Evolutionary conservation across 148 eudicot species (phyloP).

Genomic region (Silene latifolia): DNA sequence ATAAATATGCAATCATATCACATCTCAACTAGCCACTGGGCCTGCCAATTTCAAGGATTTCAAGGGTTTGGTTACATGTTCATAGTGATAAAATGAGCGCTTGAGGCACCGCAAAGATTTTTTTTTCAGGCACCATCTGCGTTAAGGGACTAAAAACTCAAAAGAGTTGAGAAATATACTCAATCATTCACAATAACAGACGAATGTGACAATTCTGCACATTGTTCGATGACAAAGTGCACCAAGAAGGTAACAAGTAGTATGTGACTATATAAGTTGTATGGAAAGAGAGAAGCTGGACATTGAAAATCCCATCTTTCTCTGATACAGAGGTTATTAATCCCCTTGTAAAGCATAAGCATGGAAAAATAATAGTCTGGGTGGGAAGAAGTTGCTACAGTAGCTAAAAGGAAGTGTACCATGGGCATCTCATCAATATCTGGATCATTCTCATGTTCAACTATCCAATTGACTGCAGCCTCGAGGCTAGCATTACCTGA

Average conservation of each 20-base stretch:
- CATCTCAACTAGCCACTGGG: neutral
- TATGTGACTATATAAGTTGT: neutral
- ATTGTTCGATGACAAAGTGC: neutral
- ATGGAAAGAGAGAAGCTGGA: neutral
- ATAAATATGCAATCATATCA: neutral
- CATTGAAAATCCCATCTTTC: conserved; percentile 1
- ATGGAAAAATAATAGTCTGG: neutral
- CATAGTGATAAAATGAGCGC: neutral
- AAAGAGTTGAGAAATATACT: neutral
- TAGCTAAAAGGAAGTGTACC: conserved; percentile 42
- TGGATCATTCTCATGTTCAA: conserved; percentile 88
- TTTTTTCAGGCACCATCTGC: neutral
- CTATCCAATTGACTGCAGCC: conserved; percentile 91
- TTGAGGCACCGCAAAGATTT: neutral
- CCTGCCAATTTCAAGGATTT: neutral
- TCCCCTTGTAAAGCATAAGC: neutral
- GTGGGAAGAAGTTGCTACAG: neutral
- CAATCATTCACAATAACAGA: neutral
- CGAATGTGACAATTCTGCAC: neutral
- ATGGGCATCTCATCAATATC: conserved; percentile 87
- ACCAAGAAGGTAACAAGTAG: neutral
- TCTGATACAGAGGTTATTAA: neutral
- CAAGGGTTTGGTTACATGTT: neutral
- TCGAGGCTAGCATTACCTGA: conserved; percentile 76
- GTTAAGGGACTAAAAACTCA: neutral